A percentile compares a stretch with the other conserved stretches of the same genome.
Evolutionary conservation across 164 flowering plant species (phyloP).

Genomic region (Piper betle): DNA sequence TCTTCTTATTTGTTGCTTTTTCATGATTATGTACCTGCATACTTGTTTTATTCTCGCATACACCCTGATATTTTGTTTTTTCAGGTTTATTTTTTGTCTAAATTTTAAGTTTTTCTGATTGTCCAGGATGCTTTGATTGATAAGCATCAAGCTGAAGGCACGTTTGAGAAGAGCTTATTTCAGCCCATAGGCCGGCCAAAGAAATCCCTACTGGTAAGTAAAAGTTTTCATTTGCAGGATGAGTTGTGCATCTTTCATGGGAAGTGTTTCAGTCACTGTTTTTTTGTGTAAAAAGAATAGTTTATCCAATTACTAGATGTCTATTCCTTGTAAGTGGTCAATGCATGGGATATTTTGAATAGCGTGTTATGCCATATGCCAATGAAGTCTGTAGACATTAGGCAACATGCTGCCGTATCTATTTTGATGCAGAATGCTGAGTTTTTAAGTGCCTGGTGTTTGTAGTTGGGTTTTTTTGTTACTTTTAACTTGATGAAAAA

Average conservation of each 20-base stretch:
- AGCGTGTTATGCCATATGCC: not conserved
- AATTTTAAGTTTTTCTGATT: not conserved
- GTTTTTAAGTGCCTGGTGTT: not conserved
- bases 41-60: not conserved
- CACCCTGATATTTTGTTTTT: not conserved
- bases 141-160: conserved; percentile 33
- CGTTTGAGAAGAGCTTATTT: conserved; percentile 32
- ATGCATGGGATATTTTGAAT: no score
- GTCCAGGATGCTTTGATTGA: conserved; percentile 62
- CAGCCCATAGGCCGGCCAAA: conserved; percentile 46
- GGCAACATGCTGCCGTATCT: not conserved
- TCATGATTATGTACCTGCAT: not conserved
- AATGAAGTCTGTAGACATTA: not conserved
- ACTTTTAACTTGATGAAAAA: no score
- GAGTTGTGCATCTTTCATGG: not conserved
- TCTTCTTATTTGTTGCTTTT: not conserved
- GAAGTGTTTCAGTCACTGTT: no score
- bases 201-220: conserved; percentile 50
- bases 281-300: no score
- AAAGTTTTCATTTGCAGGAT: not conserved
- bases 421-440: not conserved
- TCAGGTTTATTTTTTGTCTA: not conserved
- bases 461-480: not conserved
- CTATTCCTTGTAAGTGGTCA: no score
- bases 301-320: no score